Conservation (phyloP, 2,329 filamentous ascomycete species). For the Bipolaris victoriae region DNA sequence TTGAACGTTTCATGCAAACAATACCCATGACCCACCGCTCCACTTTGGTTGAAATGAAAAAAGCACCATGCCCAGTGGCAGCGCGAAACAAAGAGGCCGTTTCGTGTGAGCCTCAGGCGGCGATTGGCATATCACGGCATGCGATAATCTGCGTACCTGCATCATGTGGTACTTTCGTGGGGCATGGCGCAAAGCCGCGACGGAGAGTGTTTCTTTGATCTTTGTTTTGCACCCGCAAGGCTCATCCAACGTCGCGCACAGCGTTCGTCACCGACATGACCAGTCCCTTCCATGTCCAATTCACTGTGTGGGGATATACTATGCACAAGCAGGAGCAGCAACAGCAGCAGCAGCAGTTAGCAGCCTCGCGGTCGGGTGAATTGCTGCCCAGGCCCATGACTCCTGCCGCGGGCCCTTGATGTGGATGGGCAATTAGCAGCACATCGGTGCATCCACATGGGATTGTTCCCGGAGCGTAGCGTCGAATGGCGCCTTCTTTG, state of each 20-base stretch:
- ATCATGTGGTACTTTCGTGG: not conserved
- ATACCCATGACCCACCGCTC: conserved; percentile 11
- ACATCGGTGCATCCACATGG: conserved; percentile 12
- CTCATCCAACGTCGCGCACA: conserved; percentile 9
- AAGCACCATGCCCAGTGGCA: conserved; percentile 12
- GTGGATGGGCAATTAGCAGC: conserved; percentile 24
- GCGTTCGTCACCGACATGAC: not conserved
- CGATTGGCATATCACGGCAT: conserved; percentile 22
- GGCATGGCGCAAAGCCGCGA: not conserved
- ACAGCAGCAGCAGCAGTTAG: not conserved
- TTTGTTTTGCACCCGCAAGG: conserved; percentile 6
- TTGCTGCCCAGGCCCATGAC: conserved; percentile 10
- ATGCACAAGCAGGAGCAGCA: not conserved
- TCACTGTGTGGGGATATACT: conserved; percentile 1
- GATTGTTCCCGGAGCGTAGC: conserved; percentile 37
- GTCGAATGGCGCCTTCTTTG: conserved; percentile 25
- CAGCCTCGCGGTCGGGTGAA: conserved; percentile 12
- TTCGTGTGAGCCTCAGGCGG: conserved; percentile 11
- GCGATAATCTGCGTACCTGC: conserved; percentile 3
- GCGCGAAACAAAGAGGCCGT: conserved; percentile 7
- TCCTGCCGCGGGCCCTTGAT: conserved; percentile 9
- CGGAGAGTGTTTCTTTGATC: not conserved
- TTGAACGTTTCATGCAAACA: conserved; percentile 22
- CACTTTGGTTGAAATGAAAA: conserved; percentile 18
- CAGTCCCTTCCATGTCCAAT: conserved; percentile 1